Conservation (phyloP, 2,329 filamentous ascomycete genomes). For the Madurella fahalii region DNA sequence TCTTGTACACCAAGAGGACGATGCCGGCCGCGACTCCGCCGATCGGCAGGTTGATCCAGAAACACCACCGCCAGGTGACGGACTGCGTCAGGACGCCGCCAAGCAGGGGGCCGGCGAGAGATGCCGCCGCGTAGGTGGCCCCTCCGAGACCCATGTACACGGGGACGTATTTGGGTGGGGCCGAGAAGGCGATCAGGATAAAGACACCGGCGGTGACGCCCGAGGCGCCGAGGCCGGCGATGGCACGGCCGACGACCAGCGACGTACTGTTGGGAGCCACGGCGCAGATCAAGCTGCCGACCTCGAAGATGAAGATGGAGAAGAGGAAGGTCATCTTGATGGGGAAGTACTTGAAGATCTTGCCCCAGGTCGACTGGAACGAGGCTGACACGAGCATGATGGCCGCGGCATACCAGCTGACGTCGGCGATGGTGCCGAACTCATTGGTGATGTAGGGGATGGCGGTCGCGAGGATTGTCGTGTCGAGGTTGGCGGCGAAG, state of each 20-base stretch:
- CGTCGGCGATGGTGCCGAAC: constrained; percentile 1
- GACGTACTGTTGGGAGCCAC: not conserved
- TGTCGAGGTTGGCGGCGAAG: too few species aligned
- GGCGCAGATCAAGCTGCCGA: constrained; percentile 1
- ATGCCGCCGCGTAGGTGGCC: not conserved
- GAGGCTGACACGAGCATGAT: not conserved
- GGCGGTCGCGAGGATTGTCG: not conserved
- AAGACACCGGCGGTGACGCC: constrained; percentile 8
- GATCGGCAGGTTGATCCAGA: constrained; percentile 36
- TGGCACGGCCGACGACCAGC: constrained; percentile 7
- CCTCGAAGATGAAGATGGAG: constrained; percentile 6
- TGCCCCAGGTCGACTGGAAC: not conserved
- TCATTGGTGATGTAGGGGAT: not conserved
- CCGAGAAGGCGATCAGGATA: not conserved
- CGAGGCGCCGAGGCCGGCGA: constrained; percentile 5
- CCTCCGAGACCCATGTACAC: not conserved
- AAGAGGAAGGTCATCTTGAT: not conserved
- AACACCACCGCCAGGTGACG: constrained; percentile 11
- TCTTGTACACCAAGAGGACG: too few species aligned
- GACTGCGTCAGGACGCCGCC: constrained; percentile 10
- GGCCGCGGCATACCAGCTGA: not conserved
- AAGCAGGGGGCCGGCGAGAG: constrained; percentile 13
- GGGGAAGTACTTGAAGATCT: not conserved
- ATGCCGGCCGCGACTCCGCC: constrained; percentile 49
- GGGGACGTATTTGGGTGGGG: not conserved